Evolutionary conservation across 2,329 filamentous ascomycete species (phyloP).

Genomic region (Pseudogymnoascus sp.): DNA sequence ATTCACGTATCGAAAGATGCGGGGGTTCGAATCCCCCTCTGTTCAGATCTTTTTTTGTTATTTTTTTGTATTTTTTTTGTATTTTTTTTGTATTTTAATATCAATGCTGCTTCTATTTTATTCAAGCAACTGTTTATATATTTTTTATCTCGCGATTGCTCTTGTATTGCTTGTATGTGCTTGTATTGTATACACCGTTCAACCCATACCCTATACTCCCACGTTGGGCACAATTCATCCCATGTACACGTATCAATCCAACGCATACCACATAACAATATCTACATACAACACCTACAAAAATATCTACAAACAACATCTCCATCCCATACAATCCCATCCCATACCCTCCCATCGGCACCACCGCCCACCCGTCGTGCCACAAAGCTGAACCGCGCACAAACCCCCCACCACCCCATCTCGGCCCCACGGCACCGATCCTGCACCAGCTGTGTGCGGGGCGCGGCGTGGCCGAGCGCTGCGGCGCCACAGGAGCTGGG

Average conservation of each 20-base stretch:
- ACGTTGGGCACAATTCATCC: neutral
- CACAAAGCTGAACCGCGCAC: too few relatives aligned
- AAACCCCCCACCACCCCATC: neutral
- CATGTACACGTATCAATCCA: neutral
- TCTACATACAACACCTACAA: neutral
- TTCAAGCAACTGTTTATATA: neutral
- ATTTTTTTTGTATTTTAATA: neutral
- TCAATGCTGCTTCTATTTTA: neutral
- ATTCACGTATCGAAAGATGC: constrained; percentile 10
- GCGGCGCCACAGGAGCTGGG: neutral
- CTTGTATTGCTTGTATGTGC: neutral
- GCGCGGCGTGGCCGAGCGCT: neutral
- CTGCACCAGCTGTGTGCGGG: neutral
- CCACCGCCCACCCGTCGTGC: neutral
- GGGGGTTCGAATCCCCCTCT: constrained; percentile 10
- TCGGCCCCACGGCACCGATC: neutral
- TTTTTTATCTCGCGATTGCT: neutral
- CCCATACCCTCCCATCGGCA: neutral
- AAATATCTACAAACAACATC: neutral
- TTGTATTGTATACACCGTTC: neutral
- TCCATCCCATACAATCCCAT: neutral
- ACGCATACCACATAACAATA: neutral
- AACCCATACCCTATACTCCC: neutral
- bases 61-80: neutral
- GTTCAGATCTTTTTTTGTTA: neutral